phyloP scores from a whole-genome alignment of 2,329 filamentous ascomycete genomes.

The Nannizziopsis arthrosporioides region DNA sequence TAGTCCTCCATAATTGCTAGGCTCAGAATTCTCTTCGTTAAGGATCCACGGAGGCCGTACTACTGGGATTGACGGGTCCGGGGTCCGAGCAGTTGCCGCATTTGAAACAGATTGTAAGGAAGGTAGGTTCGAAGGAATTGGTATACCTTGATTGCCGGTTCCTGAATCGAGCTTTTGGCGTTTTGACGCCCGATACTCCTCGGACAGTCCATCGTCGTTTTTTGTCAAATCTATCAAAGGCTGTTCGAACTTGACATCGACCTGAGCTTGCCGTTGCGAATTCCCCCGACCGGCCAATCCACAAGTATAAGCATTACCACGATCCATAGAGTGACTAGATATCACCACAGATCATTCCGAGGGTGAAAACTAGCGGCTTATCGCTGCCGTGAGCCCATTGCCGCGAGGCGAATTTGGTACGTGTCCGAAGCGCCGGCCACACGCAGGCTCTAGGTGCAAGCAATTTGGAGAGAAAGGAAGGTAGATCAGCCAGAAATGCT shows the following conservation, averaged over 20 bases:
- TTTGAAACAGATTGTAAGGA: not conserved
- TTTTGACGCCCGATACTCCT: constrained; percentile 29
- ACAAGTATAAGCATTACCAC: constrained; percentile 1
- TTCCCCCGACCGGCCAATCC: constrained; percentile 4
- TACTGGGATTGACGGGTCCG: constrained; percentile 23
- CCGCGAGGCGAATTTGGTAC: not conserved
- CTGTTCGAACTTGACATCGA: not conserved
- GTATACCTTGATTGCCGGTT: constrained; percentile 13
- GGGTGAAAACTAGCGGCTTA: not conserved
- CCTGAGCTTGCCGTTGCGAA: not conserved
- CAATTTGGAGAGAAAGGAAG: no score
- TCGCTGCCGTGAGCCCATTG: not conserved
- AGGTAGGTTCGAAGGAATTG: constrained; percentile 12
- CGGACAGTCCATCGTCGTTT: constrained; percentile 23
- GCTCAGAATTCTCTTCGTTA: constrained; percentile 24
- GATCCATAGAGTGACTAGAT: constrained; percentile 5
- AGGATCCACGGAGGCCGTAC: constrained; percentile 33
- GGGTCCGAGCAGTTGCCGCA: constrained; percentile 21
- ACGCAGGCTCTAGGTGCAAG: no score
- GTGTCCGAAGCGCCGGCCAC: no score
- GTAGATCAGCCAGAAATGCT: no score
- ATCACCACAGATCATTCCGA: not conserved
- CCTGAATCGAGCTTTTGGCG: constrained; percentile 27
- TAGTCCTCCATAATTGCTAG: not conserved
- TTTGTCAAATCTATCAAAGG: constrained; percentile 29